Conservation (phyloP, 768 basidiomycete species). For the Austroboletus festivus region DNA sequence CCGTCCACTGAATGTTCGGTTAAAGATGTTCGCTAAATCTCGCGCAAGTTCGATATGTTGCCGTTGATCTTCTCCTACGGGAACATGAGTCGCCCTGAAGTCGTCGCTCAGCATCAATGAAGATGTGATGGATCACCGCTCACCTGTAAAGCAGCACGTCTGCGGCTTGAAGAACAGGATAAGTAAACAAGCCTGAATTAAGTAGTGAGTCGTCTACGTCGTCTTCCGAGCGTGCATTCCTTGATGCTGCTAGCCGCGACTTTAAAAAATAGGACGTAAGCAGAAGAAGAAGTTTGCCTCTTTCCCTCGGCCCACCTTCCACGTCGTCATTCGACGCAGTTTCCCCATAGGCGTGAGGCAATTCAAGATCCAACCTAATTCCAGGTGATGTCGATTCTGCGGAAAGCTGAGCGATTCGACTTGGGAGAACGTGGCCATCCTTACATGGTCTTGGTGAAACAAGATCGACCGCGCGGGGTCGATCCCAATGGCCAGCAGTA, state of each 20-base stretch:
- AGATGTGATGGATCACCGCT: conserved; percentile 12
- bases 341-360: too few species aligned
- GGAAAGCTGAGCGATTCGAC: background rate
- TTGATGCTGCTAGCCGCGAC: conserved; percentile 71
- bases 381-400: conserved; percentile 41
- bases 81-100: conserved; percentile 82
- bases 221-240: conserved; percentile 71
- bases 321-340: conserved; percentile 54
- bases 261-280: conserved; percentile 27
- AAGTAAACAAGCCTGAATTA: conserved; percentile 84
- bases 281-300: background rate
- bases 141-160: conserved; percentile 83
- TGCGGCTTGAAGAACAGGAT: conserved; percentile 91
- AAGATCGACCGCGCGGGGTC: conserved; percentile 70
- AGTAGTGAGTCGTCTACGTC: conserved; percentile 80
- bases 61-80: conserved; percentile 94
- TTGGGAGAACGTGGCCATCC: background rate
- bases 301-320: conserved; percentile 64
- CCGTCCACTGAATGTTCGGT: conserved; percentile 55
- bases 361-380: too few species aligned
- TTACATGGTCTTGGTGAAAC: conserved; percentile 88
- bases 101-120: background rate
- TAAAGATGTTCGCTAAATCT: conserved; percentile 82
- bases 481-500: conserved; percentile 80
- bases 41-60: conserved; percentile 85